These are phyloP conservation scores for Marchantia paleacea DNA, from an alignment of 225 moss, liverwort and hornwort genomes.

Conservation along the genomic window DNA sequence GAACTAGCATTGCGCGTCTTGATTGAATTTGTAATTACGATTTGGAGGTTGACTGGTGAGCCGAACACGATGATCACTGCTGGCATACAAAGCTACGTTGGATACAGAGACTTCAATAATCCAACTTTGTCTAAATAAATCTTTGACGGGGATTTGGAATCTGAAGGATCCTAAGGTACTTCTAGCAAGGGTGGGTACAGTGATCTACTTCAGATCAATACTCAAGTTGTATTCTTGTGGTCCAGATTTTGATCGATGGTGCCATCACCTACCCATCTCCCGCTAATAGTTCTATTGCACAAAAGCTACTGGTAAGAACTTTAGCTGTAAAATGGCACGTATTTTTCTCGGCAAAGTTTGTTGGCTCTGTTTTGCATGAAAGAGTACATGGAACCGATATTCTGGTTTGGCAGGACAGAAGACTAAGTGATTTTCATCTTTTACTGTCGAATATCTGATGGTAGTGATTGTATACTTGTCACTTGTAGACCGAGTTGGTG, in stretches of 20 bases:
- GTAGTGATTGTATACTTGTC: background rate
- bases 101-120: too few species aligned
- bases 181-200: too few species aligned
- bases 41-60: too few species aligned
- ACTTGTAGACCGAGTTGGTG: slow-evolving; percentile 25
- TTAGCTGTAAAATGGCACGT: background rate
- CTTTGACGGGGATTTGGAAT: too few species aligned
- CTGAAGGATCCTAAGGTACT: too few species aligned
- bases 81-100: too few species aligned
- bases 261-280: slow-evolving; percentile 41
- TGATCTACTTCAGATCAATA: too few species aligned
- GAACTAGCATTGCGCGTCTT: too few species aligned
- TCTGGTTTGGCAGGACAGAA: background rate
- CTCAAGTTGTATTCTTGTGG: background rate
- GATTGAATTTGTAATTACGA: too few species aligned
- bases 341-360: background rate
- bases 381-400: background rate
- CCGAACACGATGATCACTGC: too few species aligned
- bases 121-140: too few species aligned
- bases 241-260: slow-evolving; percentile 62
- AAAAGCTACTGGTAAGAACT: slow-evolving; percentile 57
- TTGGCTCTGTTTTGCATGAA: background rate
- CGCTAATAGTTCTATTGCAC: slow-evolving; percentile 47
- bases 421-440: background rate
- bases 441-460: background rate